phyloP scores from a whole-genome alignment of 768 basidiomycete species.

The Antrodiella citrinella region DNA sequence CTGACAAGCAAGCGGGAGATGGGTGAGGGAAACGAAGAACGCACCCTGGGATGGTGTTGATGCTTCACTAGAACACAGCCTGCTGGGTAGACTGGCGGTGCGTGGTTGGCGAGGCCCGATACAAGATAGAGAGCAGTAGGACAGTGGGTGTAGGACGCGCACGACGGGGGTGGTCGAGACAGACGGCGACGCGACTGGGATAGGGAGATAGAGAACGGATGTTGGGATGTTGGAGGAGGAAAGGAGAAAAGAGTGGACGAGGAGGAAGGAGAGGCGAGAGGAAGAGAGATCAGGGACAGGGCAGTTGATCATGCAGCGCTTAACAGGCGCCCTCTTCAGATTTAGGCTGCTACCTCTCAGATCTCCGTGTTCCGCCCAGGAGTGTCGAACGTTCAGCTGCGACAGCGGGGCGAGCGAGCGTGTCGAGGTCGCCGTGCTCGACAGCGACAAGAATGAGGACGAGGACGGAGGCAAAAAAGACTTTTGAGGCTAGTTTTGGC shows the following conservation, averaged over 20 bases:
- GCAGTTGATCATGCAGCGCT: neutral
- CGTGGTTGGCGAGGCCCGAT: neutral
- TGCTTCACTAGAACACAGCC: no score
- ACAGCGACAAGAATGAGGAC: no score
- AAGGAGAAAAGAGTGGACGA: neutral
- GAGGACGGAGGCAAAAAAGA: no score
- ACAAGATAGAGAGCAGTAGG: neutral
- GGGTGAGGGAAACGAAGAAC: neutral
- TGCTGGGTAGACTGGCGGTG: neutral
- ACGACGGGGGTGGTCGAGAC: constrained; percentile 13
- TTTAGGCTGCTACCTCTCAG: no score
- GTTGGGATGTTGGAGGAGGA: constrained; percentile 8
- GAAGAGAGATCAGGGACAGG: constrained; percentile 5
- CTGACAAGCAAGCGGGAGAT: neutral
- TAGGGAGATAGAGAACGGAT: no score
- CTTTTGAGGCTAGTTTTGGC: no score
- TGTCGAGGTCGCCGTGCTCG: no score
- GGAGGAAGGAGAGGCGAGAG: constrained; percentile 2
- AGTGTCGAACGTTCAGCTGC: no score
- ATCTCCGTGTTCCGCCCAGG: no score
- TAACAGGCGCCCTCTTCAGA: no score
- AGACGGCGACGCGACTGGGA: neutral
- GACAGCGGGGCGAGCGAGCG: no score
- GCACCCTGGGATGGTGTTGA: neutral
- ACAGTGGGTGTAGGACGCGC: neutral